Evolutionary conservation across 75 land plant genomes (phyloP), one percentile per base, ranked within the genome.

Genomic region (Pinus tabuliformis): DNA sequence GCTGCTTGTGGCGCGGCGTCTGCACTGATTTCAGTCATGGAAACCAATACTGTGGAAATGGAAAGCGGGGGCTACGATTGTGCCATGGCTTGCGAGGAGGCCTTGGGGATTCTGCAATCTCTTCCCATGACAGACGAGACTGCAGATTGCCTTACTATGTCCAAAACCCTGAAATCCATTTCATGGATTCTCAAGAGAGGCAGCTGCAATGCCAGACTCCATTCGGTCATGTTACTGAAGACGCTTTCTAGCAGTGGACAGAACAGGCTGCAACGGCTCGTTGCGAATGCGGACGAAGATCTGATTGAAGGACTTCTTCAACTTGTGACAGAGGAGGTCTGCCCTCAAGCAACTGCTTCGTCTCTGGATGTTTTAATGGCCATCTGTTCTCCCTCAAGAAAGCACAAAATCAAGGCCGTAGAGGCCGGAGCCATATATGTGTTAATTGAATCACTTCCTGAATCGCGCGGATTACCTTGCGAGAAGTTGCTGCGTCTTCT

Each of bases 241-340:
- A 84, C 78, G 56, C 75, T 83, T 8, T 18, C 80, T 37, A 49
- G 71, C 0, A 75, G 68, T 62, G 62, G 57, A 13, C 60, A 57
- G 76, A 42, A 63, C 8, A 45, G 73, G 36, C 21, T 81, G 82
- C n/a, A 80, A 75, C 20, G 18, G n/a, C 2, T 62, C 30, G 22
- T 24, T 52, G 14, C 54, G 59, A 58, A 70, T 30, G 65, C 74
- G 28, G 78, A 74, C 49, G 28, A 79, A 3, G 85, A 82, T 3
- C 58, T 87, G 54, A 76, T 81, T 64, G 83, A 83, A 39, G 77
- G 85, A 1, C 28, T 89, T 52, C 28, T 89, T 11, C 88, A 85
- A n/a, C 58, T 86, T 7, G 56, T 86, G 13, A 81, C 85, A 26
- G 91, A 89, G 54, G 85, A 79, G 39, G 75, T 86, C 17, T 73